Evolutionary conservation across 768 basidiomycete genomes (phyloP).

Genomic region (Rhodotorula graminis): DNA sequence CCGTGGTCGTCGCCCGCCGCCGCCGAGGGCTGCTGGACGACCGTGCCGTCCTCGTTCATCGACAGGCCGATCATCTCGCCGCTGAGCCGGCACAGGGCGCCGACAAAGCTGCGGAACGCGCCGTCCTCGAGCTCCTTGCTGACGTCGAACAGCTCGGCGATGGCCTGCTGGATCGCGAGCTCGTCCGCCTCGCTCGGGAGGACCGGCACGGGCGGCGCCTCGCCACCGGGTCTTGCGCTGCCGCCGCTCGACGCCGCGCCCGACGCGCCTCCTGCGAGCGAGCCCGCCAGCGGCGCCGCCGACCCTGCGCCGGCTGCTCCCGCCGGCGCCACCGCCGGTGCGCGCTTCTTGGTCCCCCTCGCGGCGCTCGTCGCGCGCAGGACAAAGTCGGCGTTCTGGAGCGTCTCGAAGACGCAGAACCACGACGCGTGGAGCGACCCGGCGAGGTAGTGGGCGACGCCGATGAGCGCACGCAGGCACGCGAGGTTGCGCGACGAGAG

Average conservation of each 20-base stretch:
- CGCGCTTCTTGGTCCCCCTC: constrained; percentile 31
- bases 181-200: constrained; percentile 68
- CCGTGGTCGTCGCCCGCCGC: not conserved
- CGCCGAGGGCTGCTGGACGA: not conserved
- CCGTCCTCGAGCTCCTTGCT: constrained; percentile 75
- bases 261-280: constrained; percentile 18
- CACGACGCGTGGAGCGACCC: constrained; percentile 84
- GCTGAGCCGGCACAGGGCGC: constrained; percentile 78
- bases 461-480: constrained; percentile 76
- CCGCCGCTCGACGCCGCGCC: not conserved
- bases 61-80: constrained; percentile 91
- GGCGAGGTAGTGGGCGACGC: constrained; percentile 71
- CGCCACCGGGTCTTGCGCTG: not conserved
- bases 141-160: constrained; percentile 80
- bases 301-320: not conserved
- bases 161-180: constrained; percentile 65
- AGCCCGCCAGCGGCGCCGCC: not conserved
- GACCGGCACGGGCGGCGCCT: constrained; percentile 10
- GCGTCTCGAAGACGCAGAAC: constrained; percentile 81
- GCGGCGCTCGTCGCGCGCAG: constrained; percentile 47
- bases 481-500: constrained; percentile 85
- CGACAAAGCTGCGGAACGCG: constrained; percentile 72
- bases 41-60: constrained; percentile 33
- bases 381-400: constrained; percentile 94
- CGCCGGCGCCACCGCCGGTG: not conserved